phyloP scores from a whole-genome alignment of 1,139 yeast species.

The Zygosaccharomyces sapae region DNA sequence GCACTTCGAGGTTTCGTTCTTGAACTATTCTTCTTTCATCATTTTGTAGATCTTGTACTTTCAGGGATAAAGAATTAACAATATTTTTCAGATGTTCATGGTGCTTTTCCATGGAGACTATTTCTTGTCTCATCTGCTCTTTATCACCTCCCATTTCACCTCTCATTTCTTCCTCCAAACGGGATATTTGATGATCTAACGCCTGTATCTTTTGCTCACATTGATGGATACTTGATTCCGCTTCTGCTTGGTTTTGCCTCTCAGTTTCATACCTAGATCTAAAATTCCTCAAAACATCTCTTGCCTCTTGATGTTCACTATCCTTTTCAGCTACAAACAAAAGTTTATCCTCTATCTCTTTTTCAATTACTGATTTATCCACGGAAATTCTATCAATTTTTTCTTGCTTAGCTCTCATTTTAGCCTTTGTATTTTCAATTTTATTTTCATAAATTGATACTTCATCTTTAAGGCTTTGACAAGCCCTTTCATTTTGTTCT shows the following conservation, averaged over 20 bases:
- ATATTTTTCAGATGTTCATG: conserved; percentile 15
- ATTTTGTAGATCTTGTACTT: conserved; percentile 20
- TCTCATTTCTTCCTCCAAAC: conserved; percentile 37
- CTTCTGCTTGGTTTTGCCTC: conserved; percentile 30
- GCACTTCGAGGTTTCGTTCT: conserved; percentile 17
- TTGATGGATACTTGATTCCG: conserved; percentile 34
- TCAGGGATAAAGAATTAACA: conserved; percentile 18
- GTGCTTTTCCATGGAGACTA: conserved; percentile 16
- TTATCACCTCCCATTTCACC: conserved; percentile 34
- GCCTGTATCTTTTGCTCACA: conserved; percentile 34
- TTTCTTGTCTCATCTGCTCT: conserved; percentile 22
- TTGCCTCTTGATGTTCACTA: conserved; percentile 24
- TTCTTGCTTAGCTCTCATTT: conserved; percentile 20
- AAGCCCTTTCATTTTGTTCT: conserved; percentile 28
- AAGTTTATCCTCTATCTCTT: conserved; percentile 29
- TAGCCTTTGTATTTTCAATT: conserved; percentile 11
- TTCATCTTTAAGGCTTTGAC: conserved; percentile 28
- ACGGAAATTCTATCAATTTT: conserved; percentile 27
- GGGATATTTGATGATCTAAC: conserved; percentile 42
- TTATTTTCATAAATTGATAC: conserved; percentile 27
- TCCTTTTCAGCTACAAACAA: conserved; percentile 26
- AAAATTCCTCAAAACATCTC: conserved; percentile 23
- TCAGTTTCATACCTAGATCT: conserved; percentile 23
- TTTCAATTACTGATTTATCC: conserved; percentile 20
- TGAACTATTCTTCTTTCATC: conserved; percentile 16